Conservation (phyloP, 139 green algal species). For the Chlorella vulgaris region DNA sequence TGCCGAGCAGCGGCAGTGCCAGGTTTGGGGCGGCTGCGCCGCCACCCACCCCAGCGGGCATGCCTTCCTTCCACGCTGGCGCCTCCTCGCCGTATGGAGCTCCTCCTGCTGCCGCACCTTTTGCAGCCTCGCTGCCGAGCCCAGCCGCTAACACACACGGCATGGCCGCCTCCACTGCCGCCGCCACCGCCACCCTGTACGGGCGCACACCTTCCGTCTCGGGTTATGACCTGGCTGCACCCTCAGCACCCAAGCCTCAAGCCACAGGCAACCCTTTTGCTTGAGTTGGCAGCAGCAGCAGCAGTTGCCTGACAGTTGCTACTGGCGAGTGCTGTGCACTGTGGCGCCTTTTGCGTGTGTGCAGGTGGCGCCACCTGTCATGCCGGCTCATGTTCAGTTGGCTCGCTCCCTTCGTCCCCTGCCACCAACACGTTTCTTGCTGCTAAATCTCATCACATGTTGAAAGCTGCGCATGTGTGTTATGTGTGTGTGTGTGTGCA, state of each 20-base stretch:
- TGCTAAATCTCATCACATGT: no score
- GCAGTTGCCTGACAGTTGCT: no score
- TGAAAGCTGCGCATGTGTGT: no score
- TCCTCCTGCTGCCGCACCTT: background rate
- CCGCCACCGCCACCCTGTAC: conserved; percentile 33
- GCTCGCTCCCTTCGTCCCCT: no score
- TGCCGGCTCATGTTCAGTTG: no score
- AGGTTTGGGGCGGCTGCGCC: conserved; percentile 6
- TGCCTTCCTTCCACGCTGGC: conserved; percentile 5
- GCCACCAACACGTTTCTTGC: no score
- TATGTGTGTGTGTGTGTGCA: no score
- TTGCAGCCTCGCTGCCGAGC: background rate
- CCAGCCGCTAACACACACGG: background rate
- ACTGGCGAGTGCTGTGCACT: no score
- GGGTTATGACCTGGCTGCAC: conserved; percentile 38
- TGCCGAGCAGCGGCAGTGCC: background rate
- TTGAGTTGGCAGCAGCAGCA: background rate
- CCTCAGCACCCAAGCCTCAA: conserved; percentile 37
- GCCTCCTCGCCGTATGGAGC: background rate
- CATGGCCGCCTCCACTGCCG: background rate
- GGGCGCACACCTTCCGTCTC: conserved; percentile 22
- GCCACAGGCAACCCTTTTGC: conserved; percentile 48
- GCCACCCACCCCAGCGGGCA: conserved; percentile 13
- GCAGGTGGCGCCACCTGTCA: no score
- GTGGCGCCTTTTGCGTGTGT: no score